Percentiles rank a stretch among this genome's conserved stretches.
These are phyloP conservation scores for Puccinia coronata DNA, from an alignment of 1,284 basidiomycete species.

Conservation along the genomic window DNA sequence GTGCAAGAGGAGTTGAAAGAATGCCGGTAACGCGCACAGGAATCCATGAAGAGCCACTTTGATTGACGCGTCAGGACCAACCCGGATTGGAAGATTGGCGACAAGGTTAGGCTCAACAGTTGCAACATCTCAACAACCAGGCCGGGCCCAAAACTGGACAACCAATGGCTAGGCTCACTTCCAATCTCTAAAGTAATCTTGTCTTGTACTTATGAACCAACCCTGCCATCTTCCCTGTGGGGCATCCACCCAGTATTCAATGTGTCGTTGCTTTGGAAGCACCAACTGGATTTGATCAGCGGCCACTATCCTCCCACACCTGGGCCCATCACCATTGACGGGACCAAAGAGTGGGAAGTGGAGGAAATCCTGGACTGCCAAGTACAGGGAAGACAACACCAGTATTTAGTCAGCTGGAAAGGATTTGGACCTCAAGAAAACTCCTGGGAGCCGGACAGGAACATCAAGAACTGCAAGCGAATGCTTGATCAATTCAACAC, in stretches of 20 bases:
- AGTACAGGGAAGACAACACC: too few relatives aligned
- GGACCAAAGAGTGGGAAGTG: too few relatives aligned
- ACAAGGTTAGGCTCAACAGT: neutral
- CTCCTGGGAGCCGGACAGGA: too few relatives aligned
- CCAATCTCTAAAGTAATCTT: neutral
- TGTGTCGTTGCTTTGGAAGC: neutral
- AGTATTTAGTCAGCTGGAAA: too few relatives aligned
- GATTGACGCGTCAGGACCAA: neutral
- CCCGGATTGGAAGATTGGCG: neutral
- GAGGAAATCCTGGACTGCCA: too few relatives aligned
- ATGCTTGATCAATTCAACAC: too few relatives aligned
- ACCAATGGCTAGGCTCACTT: constrained; percentile 1
- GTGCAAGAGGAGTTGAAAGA: neutral
- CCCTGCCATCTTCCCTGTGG: neutral
- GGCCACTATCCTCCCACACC: too few relatives aligned
- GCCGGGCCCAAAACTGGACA: neutral
- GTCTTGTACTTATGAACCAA: neutral
- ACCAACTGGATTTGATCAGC: neutral
- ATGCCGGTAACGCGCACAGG: neutral
- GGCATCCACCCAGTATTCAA: constrained; percentile 12
- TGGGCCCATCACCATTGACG: too few relatives aligned
- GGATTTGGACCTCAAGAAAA: too few relatives aligned
- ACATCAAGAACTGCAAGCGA: too few relatives aligned
- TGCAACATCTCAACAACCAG: too few relatives aligned
- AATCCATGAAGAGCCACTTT: constrained; percentile 5